Conservation (phyloP, 148 eudicot genomes). For the Pharnaceum exiguum region DNA sequence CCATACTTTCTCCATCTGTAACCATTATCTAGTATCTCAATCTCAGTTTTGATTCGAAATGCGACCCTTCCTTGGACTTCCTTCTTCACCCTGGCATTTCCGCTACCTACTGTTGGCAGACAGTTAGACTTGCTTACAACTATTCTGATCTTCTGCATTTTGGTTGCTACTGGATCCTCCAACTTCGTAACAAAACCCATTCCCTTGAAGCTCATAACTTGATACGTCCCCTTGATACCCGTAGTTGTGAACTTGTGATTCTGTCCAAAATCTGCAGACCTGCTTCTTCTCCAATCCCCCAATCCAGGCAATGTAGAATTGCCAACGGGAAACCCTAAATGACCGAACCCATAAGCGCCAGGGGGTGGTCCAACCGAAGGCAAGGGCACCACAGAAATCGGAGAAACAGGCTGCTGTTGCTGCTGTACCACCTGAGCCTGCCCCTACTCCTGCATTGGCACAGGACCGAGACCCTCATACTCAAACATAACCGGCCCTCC, state of each 20-base stretch:
- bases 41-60: constrained; percentile 53
- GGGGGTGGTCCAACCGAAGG: too few species aligned
- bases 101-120: constrained; percentile 20
- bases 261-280: constrained; percentile 20
- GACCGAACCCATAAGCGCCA: too few species aligned
- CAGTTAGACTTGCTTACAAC: constrained; percentile 17
- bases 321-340: too few species aligned
- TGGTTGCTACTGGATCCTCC: constrained; percentile 26
- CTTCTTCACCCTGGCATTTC: constrained; percentile 24
- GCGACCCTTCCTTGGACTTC: constrained; percentile 44
- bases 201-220: constrained; percentile 7
- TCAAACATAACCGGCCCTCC: too few species aligned
- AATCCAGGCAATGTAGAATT: too few species aligned
- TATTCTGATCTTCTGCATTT: constrained; percentile 24
- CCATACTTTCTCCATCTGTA: constrained; percentile 82
- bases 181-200: constrained; percentile 7
- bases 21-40: constrained; percentile 67
- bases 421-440: too few species aligned
- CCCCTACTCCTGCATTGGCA: too few species aligned
- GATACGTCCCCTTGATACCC: constrained; percentile 20
- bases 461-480: too few species aligned
- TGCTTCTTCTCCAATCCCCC: constrained; percentile 12
- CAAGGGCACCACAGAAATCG: too few species aligned
- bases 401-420: too few species aligned
- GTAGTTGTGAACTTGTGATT: constrained; percentile 19